Evolutionary conservation across 2,329 filamentous ascomycete species (phyloP), one percentile per base, ranked within the genome.

Genomic region (Pseudopyricularia javanii): DNA sequence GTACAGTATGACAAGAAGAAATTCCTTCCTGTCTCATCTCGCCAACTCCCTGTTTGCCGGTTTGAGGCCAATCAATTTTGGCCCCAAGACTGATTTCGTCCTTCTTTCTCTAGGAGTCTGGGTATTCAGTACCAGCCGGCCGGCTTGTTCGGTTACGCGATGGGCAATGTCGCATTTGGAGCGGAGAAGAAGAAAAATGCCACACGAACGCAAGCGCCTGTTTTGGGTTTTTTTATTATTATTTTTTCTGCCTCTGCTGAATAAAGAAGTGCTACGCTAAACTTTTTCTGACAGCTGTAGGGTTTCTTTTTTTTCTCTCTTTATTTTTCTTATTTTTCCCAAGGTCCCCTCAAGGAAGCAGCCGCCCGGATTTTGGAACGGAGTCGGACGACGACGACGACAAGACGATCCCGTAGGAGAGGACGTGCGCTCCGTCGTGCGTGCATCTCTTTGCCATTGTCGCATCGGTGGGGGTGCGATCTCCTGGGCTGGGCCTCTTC

Each of bases 131-230:
- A n/a, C n/a, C n/a, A n/a, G n/a, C n/a, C n/a, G n/a, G n/a, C 32
- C 32, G 14, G 17, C 17, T 43, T 43, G 12, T 40, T 43, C 37
- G 37, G 37, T 43, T 43, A 43, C n/a, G 17, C 37, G 37, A 43
- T 43, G 37, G 22, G 34, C 50, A 35, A 51, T 40, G 50, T 51
- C 50, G 22, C 50, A 51, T 28, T 28, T 15, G 26, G 20, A 45
- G 35, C 35, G 50, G 50, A 51, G 50, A n/a, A n/a, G n/a, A n/a
- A n/a, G n/a, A n/a, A n/a, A 50, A 40, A 51, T 51, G 50, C 20
- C 34, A 45, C 50, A 30, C 35, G 34, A 51, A 28, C 50, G 45
- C 50, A 45, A 43, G 50, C n/a, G 50, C n/a, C 50, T 37, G 30
- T 24, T 50, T 26, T 17, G 9, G 22, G 6, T 30, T 24, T 26